Evolutionary conservation across 345 rosid genomes (phyloP).

Genomic region (Eucalyptus brandiana): DNA sequence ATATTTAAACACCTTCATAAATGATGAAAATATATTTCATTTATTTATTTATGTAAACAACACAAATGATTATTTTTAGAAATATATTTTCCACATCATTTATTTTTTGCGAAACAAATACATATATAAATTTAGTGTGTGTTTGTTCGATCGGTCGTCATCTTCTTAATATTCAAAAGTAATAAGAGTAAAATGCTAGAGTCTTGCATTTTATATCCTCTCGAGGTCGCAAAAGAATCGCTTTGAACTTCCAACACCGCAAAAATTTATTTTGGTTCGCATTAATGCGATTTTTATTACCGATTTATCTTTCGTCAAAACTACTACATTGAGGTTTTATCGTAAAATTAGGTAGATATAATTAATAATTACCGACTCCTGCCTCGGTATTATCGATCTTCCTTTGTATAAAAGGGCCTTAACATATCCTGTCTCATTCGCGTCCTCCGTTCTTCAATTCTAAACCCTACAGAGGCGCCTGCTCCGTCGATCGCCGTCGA

Average conservation of each 20-base stretch:
- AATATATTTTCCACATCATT: too few species aligned
- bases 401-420: neutral
- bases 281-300: neutral
- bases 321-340: neutral
- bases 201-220: neutral
- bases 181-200: neutral
- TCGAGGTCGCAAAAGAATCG: neutral
- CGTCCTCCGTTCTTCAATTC: neutral
- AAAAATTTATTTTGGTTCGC: neutral
- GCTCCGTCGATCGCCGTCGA: neutral
- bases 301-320: neutral
- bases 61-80: too few species aligned
- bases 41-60: too few species aligned
- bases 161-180: too few species aligned
- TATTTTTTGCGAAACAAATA: rapidly evolving
- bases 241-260: neutral
- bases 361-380: neutral
- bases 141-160: neutral
- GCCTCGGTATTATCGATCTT: neutral
- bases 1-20: neutral
- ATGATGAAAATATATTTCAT: neutral
- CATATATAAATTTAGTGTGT: neutral
- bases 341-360: neutral
- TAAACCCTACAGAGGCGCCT: neutral
- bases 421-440: rapidly evolving